Percentiles rank a stretch among this genome's conserved stretches.
Evolutionary conservation across 345 rosid species (phyloP).

Genomic region (Moringa oleifera): DNA sequence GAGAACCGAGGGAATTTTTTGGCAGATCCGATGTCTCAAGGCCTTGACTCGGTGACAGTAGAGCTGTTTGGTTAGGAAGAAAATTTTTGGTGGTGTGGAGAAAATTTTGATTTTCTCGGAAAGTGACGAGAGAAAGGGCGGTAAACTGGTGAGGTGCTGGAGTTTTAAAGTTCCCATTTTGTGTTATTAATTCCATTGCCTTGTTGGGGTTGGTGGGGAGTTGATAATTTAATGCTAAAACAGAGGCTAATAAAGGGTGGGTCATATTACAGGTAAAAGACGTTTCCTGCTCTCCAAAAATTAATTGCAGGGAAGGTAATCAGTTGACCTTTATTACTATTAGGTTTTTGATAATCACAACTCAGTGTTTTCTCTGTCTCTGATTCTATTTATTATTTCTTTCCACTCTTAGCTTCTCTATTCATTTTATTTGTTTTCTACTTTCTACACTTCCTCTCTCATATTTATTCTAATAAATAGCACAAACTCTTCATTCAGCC

Average conservation of each 20-base stretch:
- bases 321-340: slow-evolving; percentile 15
- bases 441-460: neutral
- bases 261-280: slow-evolving; percentile 4
- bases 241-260: slow-evolving; percentile 30
- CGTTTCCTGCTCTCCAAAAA: slow-evolving; percentile 20
- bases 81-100: slow-evolving; percentile 5
- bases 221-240: slow-evolving; percentile 38
- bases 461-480: too few species aligned
- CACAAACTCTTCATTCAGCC: neutral
- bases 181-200: slow-evolving; percentile 20
- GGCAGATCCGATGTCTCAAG: neutral
- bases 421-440: slow-evolving; percentile 4
- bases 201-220: slow-evolving; percentile 25
- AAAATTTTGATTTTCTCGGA: slow-evolving; percentile 1
- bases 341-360: slow-evolving; percentile 22
- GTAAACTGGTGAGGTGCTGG: slow-evolving; percentile 1
- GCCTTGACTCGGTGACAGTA: neutral
- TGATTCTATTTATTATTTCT: neutral
- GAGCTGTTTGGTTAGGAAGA: slow-evolving; percentile 23
- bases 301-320: slow-evolving; percentile 32
- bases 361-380: slow-evolving; percentile 13
- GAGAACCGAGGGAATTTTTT: too few species aligned
- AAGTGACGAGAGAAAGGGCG: slow-evolving; percentile 16
- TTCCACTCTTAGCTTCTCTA: neutral
- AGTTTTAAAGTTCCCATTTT: neutral